These are phyloP conservation scores for Thermothielavioides terrestris DNA, from an alignment of 495 filamentous ascomycete species.

Conservation along the genomic window DNA sequence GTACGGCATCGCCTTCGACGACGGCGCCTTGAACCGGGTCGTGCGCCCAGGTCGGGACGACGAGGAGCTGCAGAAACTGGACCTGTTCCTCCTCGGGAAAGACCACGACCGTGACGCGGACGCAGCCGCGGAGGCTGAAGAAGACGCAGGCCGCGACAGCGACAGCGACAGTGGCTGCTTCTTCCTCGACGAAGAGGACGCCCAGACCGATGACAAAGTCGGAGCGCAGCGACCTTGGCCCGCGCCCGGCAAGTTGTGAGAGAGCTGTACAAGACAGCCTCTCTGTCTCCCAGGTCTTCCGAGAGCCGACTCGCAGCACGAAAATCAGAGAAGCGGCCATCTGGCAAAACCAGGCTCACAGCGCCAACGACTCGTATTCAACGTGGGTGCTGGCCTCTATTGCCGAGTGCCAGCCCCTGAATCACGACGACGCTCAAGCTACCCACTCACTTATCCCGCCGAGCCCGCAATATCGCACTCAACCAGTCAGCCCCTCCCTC, in stretches of 20 bases:
- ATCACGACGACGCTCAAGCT: no score
- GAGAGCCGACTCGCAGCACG: not conserved
- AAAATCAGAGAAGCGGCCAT: not conserved
- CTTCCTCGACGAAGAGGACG: no score
- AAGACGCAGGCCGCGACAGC: not conserved
- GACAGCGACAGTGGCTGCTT: no score
- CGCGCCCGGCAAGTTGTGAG: no score
- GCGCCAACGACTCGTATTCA: slow-evolving; percentile 1
- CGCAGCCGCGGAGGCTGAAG: not conserved
- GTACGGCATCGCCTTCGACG: slow-evolving; percentile 53
- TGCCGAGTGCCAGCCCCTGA: no score
- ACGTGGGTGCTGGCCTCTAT: not conserved
- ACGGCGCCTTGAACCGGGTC: slow-evolving; percentile 44
- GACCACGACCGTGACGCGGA: not conserved
- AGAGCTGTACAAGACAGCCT: no score
- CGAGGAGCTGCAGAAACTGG: slow-evolving; percentile 40
- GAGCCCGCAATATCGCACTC: not conserved
- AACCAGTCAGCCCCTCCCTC: no score
- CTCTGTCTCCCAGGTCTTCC: no score
- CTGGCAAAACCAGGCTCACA: not conserved
- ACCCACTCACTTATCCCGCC: no score
- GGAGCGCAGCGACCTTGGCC: no score
- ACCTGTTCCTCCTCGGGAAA: slow-evolving; percentile 20
- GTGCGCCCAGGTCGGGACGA: slow-evolving; percentile 41
- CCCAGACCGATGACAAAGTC: no score